phyloP scores from a whole-genome alignment of 75 land plant species.

The Pinus taeda region DNA sequence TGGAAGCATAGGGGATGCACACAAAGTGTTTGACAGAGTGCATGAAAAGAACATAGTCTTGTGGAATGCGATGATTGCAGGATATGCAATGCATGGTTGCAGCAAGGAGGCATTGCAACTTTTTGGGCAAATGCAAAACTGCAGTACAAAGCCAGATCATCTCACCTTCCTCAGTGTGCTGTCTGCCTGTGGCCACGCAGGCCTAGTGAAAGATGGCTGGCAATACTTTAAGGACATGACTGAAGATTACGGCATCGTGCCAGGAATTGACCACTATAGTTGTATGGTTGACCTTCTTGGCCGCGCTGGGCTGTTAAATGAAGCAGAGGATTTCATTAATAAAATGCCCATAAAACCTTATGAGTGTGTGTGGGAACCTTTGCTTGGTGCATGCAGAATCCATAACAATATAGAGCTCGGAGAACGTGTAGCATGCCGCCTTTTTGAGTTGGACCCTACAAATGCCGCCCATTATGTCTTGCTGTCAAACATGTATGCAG shows the following conservation, averaged over 20 bases:
- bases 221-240: slow-evolving; percentile 40
- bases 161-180: slow-evolving; percentile 59
- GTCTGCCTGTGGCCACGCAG: slow-evolving; percentile 57
- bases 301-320: slow-evolving; percentile 41
- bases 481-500: slow-evolving; percentile 61
- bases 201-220: slow-evolving; percentile 41
- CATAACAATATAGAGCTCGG: slow-evolving; percentile 41
- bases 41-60: slow-evolving; percentile 38
- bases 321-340: slow-evolving; percentile 39
- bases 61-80: slow-evolving; percentile 70
- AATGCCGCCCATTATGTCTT: slow-evolving; percentile 53
- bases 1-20: slow-evolving; percentile 46
- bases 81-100: slow-evolving; percentile 53
- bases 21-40: slow-evolving; percentile 41
- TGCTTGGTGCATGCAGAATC: slow-evolving; percentile 62
- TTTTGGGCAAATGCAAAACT: slow-evolving; percentile 35
- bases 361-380: slow-evolving; percentile 33
- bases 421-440: slow-evolving; percentile 34
- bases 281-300: slow-evolving; percentile 68
- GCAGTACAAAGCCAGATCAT: slow-evolving; percentile 43
- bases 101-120: slow-evolving; percentile 23
- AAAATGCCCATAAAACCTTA: slow-evolving; percentile 44
- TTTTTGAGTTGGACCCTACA: slow-evolving; percentile 47
- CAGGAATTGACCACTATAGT: slow-evolving; percentile 40
- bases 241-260: slow-evolving; percentile 24